Conservation (phyloP, 352 stramenopile species). For the Bremia lactucae region DNA sequence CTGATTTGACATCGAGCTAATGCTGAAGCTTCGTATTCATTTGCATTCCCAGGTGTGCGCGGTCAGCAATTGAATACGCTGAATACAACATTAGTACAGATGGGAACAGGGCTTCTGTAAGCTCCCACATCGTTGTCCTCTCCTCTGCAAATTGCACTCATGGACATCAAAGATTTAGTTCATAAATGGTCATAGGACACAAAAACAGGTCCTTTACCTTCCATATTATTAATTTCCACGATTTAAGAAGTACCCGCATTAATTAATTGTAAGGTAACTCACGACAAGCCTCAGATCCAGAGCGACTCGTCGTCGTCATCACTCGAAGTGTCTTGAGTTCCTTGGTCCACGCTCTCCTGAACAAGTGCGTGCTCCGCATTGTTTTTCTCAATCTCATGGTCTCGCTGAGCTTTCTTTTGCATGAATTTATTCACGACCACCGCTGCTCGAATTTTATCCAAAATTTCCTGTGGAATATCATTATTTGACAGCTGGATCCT, state of each 20-base stretch:
- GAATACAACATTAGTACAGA: slow-evolving; percentile 29
- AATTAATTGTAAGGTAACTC: not conserved
- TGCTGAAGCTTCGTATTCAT: slow-evolving; percentile 67
- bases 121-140: slow-evolving; percentile 37
- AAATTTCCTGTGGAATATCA: slow-evolving; percentile 24
- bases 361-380: slow-evolving; percentile 10
- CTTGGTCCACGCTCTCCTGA: slow-evolving; percentile 13
- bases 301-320: slow-evolving; percentile 29
- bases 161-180: slow-evolving; percentile 7
- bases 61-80: not conserved
- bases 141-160: slow-evolving; percentile 6
- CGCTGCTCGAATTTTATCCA: slow-evolving; percentile 28
- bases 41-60: slow-evolving; percentile 52
- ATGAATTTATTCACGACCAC: slow-evolving; percentile 43
- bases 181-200: slow-evolving; percentile 14
- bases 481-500: slow-evolving; percentile 37
- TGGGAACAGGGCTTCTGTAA: slow-evolving; percentile 64
- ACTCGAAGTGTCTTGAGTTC: slow-evolving; percentile 17
- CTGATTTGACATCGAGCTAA: slow-evolving; percentile 11
- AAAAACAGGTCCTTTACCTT: not conserved
- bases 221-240: not conserved
- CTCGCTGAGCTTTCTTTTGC: slow-evolving; percentile 26
- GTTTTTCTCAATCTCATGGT: slow-evolving; percentile 27
- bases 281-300: slow-evolving; percentile 23
- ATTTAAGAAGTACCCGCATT: not conserved